A percentile compares a stretch with the other conserved stretches of the same genome.
Evolutionary conservation across 495 filamentous ascomycete species (phyloP).

Genomic region (Podospora anserina): DNA sequence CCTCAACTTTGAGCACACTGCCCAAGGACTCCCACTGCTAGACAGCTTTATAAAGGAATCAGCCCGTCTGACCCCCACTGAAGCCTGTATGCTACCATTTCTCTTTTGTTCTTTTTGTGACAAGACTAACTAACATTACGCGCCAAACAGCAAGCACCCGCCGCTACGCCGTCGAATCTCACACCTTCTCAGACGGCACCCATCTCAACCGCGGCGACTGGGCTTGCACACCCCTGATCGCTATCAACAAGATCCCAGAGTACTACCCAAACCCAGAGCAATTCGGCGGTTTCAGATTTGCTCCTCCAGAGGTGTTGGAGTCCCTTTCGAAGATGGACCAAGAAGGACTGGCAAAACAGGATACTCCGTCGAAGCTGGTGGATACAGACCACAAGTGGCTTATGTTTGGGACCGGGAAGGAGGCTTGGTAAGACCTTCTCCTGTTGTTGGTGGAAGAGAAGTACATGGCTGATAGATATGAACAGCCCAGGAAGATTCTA

Average conservation of each 20-base stretch:
- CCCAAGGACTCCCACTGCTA: conserved; percentile 24
- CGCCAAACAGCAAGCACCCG: background rate
- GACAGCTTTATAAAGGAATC: conserved; percentile 43
- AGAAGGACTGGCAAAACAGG: background rate
- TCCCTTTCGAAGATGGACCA: background rate
- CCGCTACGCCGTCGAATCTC: background rate
- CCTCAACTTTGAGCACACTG: conserved; percentile 14
- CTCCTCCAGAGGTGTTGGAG: background rate
- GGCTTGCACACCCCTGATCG: background rate
- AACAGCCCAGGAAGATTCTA: background rate
- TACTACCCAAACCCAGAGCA: background rate
- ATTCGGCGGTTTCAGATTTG: background rate
- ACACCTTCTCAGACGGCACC: background rate
- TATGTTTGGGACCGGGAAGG: background rate
- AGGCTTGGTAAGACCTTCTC: background rate
- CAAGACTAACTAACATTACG: background rate
- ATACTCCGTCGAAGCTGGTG: background rate
- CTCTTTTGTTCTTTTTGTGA: background rate
- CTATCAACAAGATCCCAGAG: background rate
- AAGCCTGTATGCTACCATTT: conserved; percentile 11
- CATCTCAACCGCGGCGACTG: background rate
- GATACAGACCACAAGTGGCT: background rate
- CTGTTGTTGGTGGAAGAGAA: background rate
- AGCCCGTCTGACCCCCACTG: conserved; percentile 31
- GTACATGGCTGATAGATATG: background rate